Evolutionary conservation across 1,284 basidiomycete genomes (phyloP).

Genomic region (Cutaneotrichosporon sp.): DNA sequence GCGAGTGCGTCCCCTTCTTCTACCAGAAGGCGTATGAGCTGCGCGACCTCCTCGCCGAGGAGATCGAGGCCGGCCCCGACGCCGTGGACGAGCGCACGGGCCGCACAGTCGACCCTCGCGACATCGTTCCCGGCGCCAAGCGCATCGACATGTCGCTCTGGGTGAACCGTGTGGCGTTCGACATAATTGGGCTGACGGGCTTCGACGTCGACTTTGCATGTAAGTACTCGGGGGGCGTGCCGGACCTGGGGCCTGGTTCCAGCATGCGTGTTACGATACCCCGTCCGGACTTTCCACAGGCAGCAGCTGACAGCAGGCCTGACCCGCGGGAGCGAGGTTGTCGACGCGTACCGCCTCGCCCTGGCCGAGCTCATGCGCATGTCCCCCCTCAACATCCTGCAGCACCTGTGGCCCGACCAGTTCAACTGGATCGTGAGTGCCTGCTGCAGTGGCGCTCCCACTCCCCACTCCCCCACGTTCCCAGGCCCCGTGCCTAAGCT

Average conservation of each 20-base stretch:
- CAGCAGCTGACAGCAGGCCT: background rate
- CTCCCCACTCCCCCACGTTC: background rate
- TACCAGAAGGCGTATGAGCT: slow-evolving; percentile 64
- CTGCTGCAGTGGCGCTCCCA: too few species aligned
- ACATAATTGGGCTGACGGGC: slow-evolving; percentile 67
- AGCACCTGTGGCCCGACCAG: slow-evolving; percentile 61
- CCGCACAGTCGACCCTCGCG: slow-evolving; percentile 12
- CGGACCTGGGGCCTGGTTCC: background rate
- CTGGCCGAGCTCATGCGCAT: slow-evolving; percentile 45
- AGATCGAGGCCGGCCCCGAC: slow-evolving; percentile 9
- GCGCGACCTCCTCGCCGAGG: slow-evolving; percentile 22
- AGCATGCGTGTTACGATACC: too few species aligned
- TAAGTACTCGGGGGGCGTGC: background rate
- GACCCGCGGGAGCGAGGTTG: slow-evolving; percentile 30
- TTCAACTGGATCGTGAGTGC: background rate
- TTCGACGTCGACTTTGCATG: slow-evolving; percentile 62
- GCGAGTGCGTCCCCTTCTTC: slow-evolving; percentile 59
- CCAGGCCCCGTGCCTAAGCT: background rate
- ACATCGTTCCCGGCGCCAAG: slow-evolving; percentile 16
- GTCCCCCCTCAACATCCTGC: slow-evolving; percentile 60
- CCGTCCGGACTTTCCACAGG: too few species aligned
- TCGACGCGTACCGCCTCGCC: slow-evolving; percentile 40
- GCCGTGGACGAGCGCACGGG: background rate
- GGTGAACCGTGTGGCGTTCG: slow-evolving; percentile 60
- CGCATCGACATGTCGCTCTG: slow-evolving; percentile 18